Conservation (phyloP, 495 filamentous ascomycete genomes). For the Xylaria cubensis region DNA sequence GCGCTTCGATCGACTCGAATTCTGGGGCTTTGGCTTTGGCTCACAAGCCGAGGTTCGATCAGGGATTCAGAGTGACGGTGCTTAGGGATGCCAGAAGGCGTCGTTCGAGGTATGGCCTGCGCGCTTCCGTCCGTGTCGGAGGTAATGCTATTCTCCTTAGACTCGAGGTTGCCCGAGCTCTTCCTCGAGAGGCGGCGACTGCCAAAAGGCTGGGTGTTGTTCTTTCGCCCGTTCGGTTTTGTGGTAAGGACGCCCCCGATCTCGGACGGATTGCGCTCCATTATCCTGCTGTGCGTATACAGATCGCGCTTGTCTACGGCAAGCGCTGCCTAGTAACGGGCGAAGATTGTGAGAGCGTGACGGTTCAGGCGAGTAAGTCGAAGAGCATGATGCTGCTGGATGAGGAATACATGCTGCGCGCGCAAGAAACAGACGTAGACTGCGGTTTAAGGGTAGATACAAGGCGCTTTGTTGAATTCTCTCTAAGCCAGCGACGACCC, state of each 20-base stretch:
- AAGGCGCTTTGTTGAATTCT: background rate
- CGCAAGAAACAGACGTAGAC: background rate
- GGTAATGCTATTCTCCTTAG: conserved; percentile 34
- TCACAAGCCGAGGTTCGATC: background rate
- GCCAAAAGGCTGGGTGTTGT: conserved; percentile 32
- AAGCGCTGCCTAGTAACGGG: background rate
- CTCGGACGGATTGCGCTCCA: conserved; percentile 36
- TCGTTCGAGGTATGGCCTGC: conserved; percentile 31
- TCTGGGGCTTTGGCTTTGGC: conserved; percentile 9
- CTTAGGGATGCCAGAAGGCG: conserved; percentile 26
- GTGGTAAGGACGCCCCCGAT: conserved; percentile 31
- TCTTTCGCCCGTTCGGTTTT: conserved; percentile 36
- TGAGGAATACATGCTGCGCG: conserved; percentile 22
- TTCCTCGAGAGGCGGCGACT: conserved; percentile 27
- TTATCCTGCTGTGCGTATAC: conserved; percentile 26
- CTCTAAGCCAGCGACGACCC: background rate
- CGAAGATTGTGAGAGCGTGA: background rate
- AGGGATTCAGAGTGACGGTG: conserved; percentile 27
- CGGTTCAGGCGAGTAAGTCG: conserved; percentile 3
- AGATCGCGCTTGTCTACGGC: background rate
- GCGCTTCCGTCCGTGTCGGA: conserved; percentile 32
- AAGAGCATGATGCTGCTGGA: conserved; percentile 5
- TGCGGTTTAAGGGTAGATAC: background rate
- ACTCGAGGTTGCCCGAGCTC: conserved; percentile 26
- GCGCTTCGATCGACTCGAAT: conserved; percentile 22